Base-by-base conservation (phyloP, 2,329 filamentous ascomycete species). In the Remersonia thermophila region DNA sequence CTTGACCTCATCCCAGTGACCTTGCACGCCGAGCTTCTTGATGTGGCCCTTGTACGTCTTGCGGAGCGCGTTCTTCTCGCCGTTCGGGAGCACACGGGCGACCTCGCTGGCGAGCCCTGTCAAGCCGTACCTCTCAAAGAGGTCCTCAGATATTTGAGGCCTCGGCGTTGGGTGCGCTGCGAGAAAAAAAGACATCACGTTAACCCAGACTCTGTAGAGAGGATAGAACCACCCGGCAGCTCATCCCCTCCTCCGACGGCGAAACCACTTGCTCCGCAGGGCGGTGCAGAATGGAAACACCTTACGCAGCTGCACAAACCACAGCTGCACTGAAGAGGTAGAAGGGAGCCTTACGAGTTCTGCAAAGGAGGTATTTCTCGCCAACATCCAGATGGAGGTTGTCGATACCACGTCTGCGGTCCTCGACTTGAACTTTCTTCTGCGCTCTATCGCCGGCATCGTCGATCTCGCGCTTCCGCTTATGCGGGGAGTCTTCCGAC, bases 1-100 rank as follows among this genome's bases (percentile, higher is more conserved):
- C 57, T 73, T 75, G 18, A 63, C 58, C 3, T 63, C 61, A 47
- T 79, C 74, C 47, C 77, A 80, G 40, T 73, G 69, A 8, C 75
- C 75, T 36, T 67, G 67, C 17, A 80, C 63, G 26, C 71, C 72
- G 23, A 79, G 58, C 31, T 66, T 68, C 61, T 79, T 79, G 53
- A 80, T 74, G 46, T 79, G 72, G 35, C 73, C 73, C 55, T 80
- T 80, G 61, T 79, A 80, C 12, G 74, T 78, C 53, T 79, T 79
- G 17, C 75, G 67, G 33, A 80, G 61, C 44, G 70, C 71, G 50
- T 79, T 79, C 63, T 78, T 79, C 54, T 77, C 71, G 45, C 75
- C 75, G 52, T 76, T 76, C 11, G 73, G 71, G 51, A 76, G 71
- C 36, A 70, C 70, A 42, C 75, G 67, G 42, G 75, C 75, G 28